phyloP scores from a whole-genome alignment of 768 basidiomycete genomes.

The Auriculariales sp. region DNA sequence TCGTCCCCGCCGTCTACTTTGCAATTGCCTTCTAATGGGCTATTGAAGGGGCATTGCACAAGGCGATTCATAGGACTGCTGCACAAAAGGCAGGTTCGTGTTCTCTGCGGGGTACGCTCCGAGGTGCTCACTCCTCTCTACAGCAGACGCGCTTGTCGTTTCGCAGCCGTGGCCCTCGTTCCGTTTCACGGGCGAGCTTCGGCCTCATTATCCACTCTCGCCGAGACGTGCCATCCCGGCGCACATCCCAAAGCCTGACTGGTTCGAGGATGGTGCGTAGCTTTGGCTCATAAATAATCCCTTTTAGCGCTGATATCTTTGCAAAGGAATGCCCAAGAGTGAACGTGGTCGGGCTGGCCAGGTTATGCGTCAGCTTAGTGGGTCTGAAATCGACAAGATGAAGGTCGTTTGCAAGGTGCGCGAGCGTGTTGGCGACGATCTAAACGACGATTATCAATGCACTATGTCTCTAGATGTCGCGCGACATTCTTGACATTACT shows the following conservation, averaged over 20 bases:
- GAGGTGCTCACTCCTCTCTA: neutral
- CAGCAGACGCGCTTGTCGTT: slow-evolving; percentile 65
- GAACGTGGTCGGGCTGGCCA: slow-evolving; percentile 14
- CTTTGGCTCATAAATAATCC: no score
- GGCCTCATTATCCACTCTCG: slow-evolving; percentile 82
- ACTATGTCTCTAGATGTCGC: slow-evolving; percentile 40
- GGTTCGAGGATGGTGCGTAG: slow-evolving; percentile 54
- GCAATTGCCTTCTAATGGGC: no score
- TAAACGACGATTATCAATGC: no score
- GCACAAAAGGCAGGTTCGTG: neutral
- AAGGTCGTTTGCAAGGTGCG: slow-evolving; percentile 64
- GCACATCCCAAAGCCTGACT: slow-evolving; percentile 80
- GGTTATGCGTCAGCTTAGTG: slow-evolving; percentile 13
- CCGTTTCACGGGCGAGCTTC: slow-evolving; percentile 62
- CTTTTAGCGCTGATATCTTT: neutral
- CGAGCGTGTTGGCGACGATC: neutral
- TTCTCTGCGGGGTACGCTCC: neutral
- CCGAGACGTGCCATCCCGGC: slow-evolving; percentile 60
- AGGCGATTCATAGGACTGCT: neutral
- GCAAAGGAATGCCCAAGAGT: slow-evolving; percentile 1
- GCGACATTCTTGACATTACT: slow-evolving; percentile 88
- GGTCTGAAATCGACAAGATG: slow-evolving; percentile 52
- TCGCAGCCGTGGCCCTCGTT: slow-evolving; percentile 71
- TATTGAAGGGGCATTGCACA: neutral
- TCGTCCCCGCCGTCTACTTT: neutral